These are phyloP conservation scores for Xylaria sp. DNA, from an alignment of 2,329 filamentous ascomycete genomes.

Conservation along the genomic window DNA sequence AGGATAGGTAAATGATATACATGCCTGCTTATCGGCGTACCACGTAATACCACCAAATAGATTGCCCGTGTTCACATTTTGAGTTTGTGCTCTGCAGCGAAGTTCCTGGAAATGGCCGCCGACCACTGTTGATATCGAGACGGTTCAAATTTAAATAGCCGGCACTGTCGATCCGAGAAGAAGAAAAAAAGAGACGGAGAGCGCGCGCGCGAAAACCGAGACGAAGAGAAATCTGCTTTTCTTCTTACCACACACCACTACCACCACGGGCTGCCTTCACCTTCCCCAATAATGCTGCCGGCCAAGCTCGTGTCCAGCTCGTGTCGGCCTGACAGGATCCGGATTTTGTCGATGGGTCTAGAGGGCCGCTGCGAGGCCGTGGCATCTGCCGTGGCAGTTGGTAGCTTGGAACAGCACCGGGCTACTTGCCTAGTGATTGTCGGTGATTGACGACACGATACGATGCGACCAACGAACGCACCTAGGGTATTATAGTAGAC, in stretches of 20 bases:
- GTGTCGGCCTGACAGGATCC: neutral
- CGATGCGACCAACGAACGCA: neutral
- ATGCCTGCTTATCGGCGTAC: neutral
- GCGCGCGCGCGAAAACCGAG: neutral
- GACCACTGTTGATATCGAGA: neutral
- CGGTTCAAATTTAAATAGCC: neutral
- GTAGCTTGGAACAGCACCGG: no score
- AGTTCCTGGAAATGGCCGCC: neutral
- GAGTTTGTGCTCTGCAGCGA: neutral
- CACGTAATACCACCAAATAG: neutral
- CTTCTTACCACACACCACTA: no score
- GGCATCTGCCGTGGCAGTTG: no score
- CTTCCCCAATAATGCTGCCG: neutral
- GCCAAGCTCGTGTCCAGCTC: neutral
- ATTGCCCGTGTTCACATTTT: neutral
- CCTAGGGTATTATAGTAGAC: no score
- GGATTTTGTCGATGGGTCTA: neutral
- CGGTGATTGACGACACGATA: neutral
- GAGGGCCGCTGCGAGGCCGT: neutral
- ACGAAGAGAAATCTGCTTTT: neutral
- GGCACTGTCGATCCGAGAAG: neutral
- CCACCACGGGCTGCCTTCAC: no score
- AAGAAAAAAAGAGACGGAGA: no score
- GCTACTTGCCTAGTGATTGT: no score
- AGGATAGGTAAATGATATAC: constrained; percentile 20